These are phyloP conservation scores for Lycium barbarum DNA, from an alignment of 257 asterid genomes.

Conservation along the genomic window DNA sequence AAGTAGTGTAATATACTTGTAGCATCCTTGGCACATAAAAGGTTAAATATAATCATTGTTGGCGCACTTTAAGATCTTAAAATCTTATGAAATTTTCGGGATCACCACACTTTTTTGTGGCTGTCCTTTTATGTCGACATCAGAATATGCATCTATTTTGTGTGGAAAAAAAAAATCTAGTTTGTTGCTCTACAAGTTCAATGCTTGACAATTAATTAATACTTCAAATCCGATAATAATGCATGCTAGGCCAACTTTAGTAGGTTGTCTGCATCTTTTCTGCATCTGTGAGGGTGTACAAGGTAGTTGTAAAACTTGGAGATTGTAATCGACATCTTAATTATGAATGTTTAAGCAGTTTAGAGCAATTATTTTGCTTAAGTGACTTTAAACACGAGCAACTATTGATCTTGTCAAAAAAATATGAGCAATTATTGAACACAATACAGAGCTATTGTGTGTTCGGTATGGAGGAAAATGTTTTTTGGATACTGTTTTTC, in stretches of 20 bases:
- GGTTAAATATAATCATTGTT: no score
- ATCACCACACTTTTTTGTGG: neutral
- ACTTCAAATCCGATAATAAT: neutral
- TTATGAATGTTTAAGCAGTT: neutral
- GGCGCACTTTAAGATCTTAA: neutral
- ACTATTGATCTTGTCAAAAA: neutral
- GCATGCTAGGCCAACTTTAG: constrained; percentile 1
- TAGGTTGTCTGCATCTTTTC: neutral
- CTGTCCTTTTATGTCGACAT: neutral
- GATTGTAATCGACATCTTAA: constrained; percentile 7
- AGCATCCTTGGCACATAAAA: neutral
- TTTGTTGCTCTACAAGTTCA: neutral
- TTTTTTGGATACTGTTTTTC: no score
- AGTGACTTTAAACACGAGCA: neutral
- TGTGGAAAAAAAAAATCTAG: neutral
- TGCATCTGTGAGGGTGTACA: neutral
- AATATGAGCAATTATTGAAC: constrained; percentile 14
- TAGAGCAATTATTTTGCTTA: neutral
- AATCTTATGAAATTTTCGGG: neutral
- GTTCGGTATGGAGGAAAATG: neutral
- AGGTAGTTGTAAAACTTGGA: neutral
- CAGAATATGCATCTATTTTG: neutral
- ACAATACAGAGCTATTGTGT: constrained; percentile 18
- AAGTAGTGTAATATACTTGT: neutral
- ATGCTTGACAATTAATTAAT: neutral